These are phyloP conservation scores for Lachancea nothofagi DNA, from an alignment of 805 yeast species.

Conservation along the genomic window DNA sequence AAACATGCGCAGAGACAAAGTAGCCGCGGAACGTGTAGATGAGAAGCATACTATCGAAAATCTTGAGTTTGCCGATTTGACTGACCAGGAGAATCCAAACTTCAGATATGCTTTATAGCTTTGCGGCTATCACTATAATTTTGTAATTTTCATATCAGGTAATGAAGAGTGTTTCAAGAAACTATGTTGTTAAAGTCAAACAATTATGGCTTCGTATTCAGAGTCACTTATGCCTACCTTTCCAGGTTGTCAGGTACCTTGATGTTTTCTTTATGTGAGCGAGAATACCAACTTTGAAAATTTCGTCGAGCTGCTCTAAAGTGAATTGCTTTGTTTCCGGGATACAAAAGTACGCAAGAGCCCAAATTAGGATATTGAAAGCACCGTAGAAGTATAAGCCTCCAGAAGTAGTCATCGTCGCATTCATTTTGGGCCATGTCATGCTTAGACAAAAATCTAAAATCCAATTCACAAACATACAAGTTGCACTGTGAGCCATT, in stretches of 20 bases:
- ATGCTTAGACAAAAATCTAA: slow-evolving; percentile 46
- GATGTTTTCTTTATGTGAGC: not conserved
- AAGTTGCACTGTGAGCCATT: slow-evolving; percentile 44
- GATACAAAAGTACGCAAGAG: slow-evolving; percentile 40
- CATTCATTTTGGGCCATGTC: slow-evolving; percentile 46
- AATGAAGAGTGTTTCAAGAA: too few relatives aligned
- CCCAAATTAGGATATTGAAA: slow-evolving; percentile 45
- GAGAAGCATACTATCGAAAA: slow-evolving; percentile 24
- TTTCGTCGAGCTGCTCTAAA: slow-evolving; percentile 71
- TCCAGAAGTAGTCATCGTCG: slow-evolving; percentile 43
- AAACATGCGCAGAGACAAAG: slow-evolving; percentile 37
- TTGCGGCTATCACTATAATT: too few relatives aligned
- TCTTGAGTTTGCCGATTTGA: slow-evolving; percentile 41
- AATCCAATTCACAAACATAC: slow-evolving; percentile 43
- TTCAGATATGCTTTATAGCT: slow-evolving; percentile 34
- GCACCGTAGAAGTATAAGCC: slow-evolving; percentile 50
- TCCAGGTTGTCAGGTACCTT: too few relatives aligned
- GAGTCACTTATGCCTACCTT: too few relatives aligned
- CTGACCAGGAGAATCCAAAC: slow-evolving; percentile 39
- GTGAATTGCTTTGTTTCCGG: slow-evolving; percentile 68
- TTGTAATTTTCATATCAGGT: too few relatives aligned
- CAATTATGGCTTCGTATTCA: too few relatives aligned
- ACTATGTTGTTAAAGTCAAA: too few relatives aligned
- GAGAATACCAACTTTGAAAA: slow-evolving; percentile 38
- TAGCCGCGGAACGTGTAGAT: slow-evolving; percentile 17